Base-by-base conservation (phyloP, 106 monocot genomes). In the Agapanthus africanus region DNA sequence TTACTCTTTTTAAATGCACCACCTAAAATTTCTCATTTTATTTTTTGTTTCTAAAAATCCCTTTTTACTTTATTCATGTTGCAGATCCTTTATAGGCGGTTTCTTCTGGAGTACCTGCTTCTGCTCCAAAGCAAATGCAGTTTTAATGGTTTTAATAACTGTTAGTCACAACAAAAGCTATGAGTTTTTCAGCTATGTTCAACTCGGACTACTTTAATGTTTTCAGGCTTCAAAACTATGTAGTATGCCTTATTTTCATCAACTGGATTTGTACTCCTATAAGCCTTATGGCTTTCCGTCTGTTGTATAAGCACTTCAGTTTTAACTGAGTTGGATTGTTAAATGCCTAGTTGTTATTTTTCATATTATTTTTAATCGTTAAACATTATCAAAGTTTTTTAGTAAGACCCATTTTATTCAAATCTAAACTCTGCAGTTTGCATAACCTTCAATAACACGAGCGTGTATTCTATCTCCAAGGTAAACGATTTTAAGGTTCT, bases 11-110 rank as follows among this genome's bases (percentile, higher is more conserved):
- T 4, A 21, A 27, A 41, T 42, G 25, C 22, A 42, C 22, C 11
- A 44, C 21, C 9, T 21, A n/a, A 41, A 66, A 66, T 16, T 21
- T 42, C 27, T 42, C 21, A 4, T 37, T 27, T 27, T 41, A 66
- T 35, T 32, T 4, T 19, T 66, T 66, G 34, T 66, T 66, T 66
- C 42, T 42, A 66, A 66, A 66, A 66, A 41, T 66, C 11, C 10
- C 34, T 42, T 13, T 66, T 66, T 22, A 66, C 66, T 41, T 66
- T 44, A 66, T 66, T 66, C 42, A 66, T 66, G 28, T 66, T 66
- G 66, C 66, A 66, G 66, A 66, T 66, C 40, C 40, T 42, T 27
- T 66, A 25, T 66, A 41, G 66, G 40, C 27, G 66, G 66, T 44
- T 66, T 66, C 66, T 30, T 42, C 41, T 44, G 40, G 27, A 26